Conservation (phyloP, 805 yeast species). For the Wickerhamomyces sydowiorum region DNA sequence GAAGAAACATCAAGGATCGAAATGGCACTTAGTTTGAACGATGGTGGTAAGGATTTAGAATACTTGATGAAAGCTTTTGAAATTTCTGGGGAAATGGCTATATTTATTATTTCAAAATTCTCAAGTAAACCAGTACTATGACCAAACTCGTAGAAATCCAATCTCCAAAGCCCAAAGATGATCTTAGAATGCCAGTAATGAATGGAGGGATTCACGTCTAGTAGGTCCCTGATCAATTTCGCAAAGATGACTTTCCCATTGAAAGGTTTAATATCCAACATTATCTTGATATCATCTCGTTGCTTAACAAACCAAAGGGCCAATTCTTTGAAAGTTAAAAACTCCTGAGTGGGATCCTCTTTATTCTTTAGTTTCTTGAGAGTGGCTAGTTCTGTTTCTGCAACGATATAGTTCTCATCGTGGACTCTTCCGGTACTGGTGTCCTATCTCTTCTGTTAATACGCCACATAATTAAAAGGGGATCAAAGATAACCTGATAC, state of each 20-base stretch:
- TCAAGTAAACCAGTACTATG: slow-evolving; percentile 31
- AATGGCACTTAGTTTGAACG: slow-evolving; percentile 49
- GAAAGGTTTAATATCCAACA: slow-evolving; percentile 47
- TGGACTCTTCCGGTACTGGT: slow-evolving; percentile 43
- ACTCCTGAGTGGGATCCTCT: slow-evolving; percentile 27
- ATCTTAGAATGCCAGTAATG: slow-evolving; percentile 38
- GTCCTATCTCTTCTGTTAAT: slow-evolving; percentile 23
- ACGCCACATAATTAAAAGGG: neutral
- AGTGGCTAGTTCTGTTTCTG: slow-evolving; percentile 28
- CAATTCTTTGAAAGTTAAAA: slow-evolving; percentile 37
- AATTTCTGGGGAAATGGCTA: slow-evolving; percentile 27
- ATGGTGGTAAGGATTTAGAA: slow-evolving; percentile 28
- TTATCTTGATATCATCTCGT: slow-evolving; percentile 23
- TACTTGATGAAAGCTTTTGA: slow-evolving; percentile 30
- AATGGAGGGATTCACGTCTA: slow-evolving; percentile 31
- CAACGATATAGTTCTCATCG: slow-evolving; percentile 31
- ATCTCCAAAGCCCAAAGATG: slow-evolving; percentile 49
- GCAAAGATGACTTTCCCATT: slow-evolving; percentile 38
- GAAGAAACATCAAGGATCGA: slow-evolving; percentile 42
- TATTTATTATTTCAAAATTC: slow-evolving; percentile 30
- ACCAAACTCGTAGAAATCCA: slow-evolving; percentile 39
- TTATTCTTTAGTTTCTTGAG: slow-evolving; percentile 30
- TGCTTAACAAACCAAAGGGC: slow-evolving; percentile 29
- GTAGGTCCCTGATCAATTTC: slow-evolving; percentile 31
- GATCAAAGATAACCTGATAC: too few relatives aligned